A percentile compares a stretch with the other conserved stretches of the same genome.
Evolutionary conservation across 768 basidiomycete species (phyloP).

Genomic region (Mycena floridula): DNA sequence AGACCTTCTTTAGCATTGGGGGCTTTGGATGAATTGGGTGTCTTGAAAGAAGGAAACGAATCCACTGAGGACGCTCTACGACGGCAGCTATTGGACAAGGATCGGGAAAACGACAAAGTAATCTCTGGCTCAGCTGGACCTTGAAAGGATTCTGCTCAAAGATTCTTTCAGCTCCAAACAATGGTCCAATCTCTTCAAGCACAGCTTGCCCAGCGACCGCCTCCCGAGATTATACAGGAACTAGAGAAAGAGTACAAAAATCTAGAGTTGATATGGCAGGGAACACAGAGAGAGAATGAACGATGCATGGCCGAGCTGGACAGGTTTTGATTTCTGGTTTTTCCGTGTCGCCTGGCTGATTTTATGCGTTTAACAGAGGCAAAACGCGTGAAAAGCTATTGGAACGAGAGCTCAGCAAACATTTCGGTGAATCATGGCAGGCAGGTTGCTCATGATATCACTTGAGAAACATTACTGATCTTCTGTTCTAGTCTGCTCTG

Average conservation of each 20-base stretch:
- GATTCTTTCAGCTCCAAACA: slow-evolving; percentile 43
- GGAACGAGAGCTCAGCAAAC: slow-evolving; percentile 62
- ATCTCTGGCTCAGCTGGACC: slow-evolving; percentile 1
- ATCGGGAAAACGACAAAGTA: slow-evolving; percentile 68
- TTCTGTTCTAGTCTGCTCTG: slow-evolving; percentile 19
- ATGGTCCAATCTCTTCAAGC: slow-evolving; percentile 59
- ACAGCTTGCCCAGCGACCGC: slow-evolving; percentile 62
- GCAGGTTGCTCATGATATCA: slow-evolving; percentile 31
- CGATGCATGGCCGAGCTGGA: slow-evolving; percentile 79
- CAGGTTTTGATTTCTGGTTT: slow-evolving; percentile 32
- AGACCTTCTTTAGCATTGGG: slow-evolving; percentile 44
- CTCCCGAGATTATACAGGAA: slow-evolving; percentile 57
- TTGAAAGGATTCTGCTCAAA: background rate
- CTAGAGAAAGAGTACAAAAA: slow-evolving; percentile 71
- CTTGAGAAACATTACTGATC: slow-evolving; percentile 1
- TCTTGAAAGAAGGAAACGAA: slow-evolving; percentile 55
- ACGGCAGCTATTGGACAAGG: slow-evolving; percentile 58
- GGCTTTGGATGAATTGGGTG: slow-evolving; percentile 49
- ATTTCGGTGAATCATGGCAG: slow-evolving; percentile 83
- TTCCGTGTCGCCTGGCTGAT: background rate
- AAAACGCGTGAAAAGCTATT: slow-evolving; percentile 72
- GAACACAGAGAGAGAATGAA: slow-evolving; percentile 83
- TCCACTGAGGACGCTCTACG: slow-evolving; percentile 55
- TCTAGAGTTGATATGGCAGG: slow-evolving; percentile 68
- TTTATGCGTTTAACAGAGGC: slow-evolving; percentile 27